Conservation (phyloP, 495 filamentous ascomycete genomes). For the Aspergillus campestris region DNA sequence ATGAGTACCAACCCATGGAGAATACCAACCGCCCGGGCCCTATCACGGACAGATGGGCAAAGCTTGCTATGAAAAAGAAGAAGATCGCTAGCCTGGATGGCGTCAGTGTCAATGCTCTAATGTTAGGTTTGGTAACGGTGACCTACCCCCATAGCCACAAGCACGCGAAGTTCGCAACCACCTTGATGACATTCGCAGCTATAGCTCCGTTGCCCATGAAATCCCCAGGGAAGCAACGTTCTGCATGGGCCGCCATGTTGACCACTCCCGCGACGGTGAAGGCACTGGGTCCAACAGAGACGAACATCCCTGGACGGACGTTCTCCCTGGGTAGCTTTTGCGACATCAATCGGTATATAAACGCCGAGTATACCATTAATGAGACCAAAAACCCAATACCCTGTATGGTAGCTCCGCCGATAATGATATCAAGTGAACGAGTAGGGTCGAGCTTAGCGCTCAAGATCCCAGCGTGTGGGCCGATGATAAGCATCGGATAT, state of each 20-base stretch:
- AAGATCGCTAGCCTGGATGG: conserved; percentile 58
- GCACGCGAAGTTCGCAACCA: conserved; percentile 51
- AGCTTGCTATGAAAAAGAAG: conserved; percentile 76
- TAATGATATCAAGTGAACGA: conserved; percentile 52
- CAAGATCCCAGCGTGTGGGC: conserved; percentile 64
- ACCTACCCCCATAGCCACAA: conserved; percentile 75
- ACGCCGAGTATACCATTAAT: conserved; percentile 79
- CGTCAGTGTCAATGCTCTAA: conserved; percentile 2
- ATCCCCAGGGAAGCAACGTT: conserved; percentile 37
- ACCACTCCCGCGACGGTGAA: conserved; percentile 70
- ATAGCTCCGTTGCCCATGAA: conserved; percentile 53
- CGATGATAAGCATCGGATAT: conserved; percentile 74
- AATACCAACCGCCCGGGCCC: conserved; percentile 56
- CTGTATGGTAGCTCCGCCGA: conserved; percentile 66
- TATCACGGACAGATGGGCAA: conserved; percentile 69
- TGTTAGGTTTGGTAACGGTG: background rate
- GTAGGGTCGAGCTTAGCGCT: conserved; percentile 40
- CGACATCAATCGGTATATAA: conserved; percentile 84
- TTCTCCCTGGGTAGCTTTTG: conserved; percentile 76
- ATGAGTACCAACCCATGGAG: conserved; percentile 84
- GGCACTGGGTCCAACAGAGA: conserved; percentile 68
- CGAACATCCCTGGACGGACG: conserved; percentile 76
- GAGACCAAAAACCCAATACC: conserved; percentile 80
- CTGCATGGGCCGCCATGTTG: conserved; percentile 43
- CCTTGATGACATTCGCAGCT: conserved; percentile 45